A percentile compares a stretch with the other conserved stretches of the same genome.
Evolutionary conservation across 805 yeast genomes (phyloP).

Genomic region (Saccharomycopsis microspora): DNA sequence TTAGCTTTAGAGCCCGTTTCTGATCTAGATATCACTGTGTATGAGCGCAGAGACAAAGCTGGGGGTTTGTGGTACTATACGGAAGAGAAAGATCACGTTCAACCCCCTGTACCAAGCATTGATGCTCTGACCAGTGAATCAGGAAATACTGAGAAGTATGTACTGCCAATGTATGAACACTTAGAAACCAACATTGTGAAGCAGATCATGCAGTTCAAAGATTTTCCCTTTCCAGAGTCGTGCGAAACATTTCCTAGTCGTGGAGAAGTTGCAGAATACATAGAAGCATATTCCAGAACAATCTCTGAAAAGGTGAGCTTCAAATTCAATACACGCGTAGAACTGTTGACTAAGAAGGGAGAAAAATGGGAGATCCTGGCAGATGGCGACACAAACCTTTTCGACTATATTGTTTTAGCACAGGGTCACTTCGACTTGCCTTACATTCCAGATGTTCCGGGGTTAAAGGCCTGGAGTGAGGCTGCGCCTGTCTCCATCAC

Average conservation of each 20-base stretch:
- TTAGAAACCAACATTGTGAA: slow-evolving; percentile 62
- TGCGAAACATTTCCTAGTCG: slow-evolving; percentile 48
- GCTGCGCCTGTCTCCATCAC: slow-evolving; percentile 34
- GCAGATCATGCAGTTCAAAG: slow-evolving; percentile 54
- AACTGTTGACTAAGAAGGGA: slow-evolving; percentile 23
- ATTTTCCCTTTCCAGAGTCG: slow-evolving; percentile 34
- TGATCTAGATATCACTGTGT: slow-evolving; percentile 32
- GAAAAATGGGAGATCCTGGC: slow-evolving; percentile 19
- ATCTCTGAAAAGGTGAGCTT: slow-evolving; percentile 26
- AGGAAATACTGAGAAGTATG: slow-evolving; percentile 18
- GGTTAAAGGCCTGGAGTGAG: slow-evolving; percentile 36
- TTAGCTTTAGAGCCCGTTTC: slow-evolving; percentile 39
- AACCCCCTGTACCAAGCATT: slow-evolving; percentile 17
- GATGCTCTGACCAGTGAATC: neutral
- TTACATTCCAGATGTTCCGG: slow-evolving; percentile 41
- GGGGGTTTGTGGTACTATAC: slow-evolving; percentile 79
- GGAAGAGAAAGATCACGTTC: slow-evolving; percentile 18
- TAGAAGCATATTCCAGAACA: slow-evolving; percentile 40
- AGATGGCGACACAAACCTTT: slow-evolving; percentile 15
- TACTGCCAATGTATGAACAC: slow-evolving; percentile 46
- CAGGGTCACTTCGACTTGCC: slow-evolving; percentile 59
- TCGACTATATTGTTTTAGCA: slow-evolving; percentile 54
- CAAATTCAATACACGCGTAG: slow-evolving; percentile 36
- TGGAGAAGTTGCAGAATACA: slow-evolving; percentile 47
- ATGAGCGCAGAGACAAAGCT: slow-evolving; percentile 43